These are phyloP conservation scores for Primulina tabacum DNA, from an alignment of 257 asterid genomes.

Conservation along the genomic window DNA sequence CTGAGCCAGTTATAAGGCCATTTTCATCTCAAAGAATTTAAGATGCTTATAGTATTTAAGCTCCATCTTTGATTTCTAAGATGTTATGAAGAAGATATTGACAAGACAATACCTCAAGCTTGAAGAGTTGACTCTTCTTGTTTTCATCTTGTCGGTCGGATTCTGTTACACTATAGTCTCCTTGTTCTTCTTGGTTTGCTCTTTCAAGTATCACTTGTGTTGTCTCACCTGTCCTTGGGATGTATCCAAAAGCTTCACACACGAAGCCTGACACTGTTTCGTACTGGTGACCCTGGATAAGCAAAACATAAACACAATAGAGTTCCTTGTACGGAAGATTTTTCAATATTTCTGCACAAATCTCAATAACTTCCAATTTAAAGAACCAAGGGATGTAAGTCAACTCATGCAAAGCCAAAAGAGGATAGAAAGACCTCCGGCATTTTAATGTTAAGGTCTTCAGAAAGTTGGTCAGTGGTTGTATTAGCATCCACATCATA, in stretches of 20 bases:
- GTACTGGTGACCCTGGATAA: slow-evolving; percentile 81
- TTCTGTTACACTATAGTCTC: slow-evolving; percentile 54
- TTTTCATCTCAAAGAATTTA: neutral
- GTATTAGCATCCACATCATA: slow-evolving; percentile 98
- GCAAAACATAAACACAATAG: too few species aligned
- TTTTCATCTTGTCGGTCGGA: slow-evolving; percentile 59
- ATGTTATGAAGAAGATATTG: neutral
- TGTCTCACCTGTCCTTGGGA: slow-evolving; percentile 94
- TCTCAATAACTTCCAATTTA: too few species aligned
- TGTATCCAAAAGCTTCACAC: slow-evolving; percentile 97
- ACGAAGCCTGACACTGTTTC: slow-evolving; percentile 97
- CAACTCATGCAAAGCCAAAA: neutral
- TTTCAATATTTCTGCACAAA: too few species aligned
- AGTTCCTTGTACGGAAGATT: too few species aligned
- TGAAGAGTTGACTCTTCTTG: slow-evolving; percentile 64
- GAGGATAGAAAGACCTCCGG: slow-evolving; percentile 57
- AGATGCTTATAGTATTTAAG: neutral
- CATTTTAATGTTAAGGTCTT: slow-evolving; percentile 90
- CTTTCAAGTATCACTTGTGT: slow-evolving; percentile 79
- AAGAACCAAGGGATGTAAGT: too few species aligned
- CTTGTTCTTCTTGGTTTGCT: slow-evolving; percentile 61
- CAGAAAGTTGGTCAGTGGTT: slow-evolving; percentile 92
- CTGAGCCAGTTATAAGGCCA: slow-evolving; percentile 39
- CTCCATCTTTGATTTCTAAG: neutral
- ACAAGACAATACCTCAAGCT: slow-evolving; percentile 69